These are phyloP conservation scores for Noccaea bulbosa DNA, from an alignment of 345 rosid species.

Conservation along the genomic window DNA sequence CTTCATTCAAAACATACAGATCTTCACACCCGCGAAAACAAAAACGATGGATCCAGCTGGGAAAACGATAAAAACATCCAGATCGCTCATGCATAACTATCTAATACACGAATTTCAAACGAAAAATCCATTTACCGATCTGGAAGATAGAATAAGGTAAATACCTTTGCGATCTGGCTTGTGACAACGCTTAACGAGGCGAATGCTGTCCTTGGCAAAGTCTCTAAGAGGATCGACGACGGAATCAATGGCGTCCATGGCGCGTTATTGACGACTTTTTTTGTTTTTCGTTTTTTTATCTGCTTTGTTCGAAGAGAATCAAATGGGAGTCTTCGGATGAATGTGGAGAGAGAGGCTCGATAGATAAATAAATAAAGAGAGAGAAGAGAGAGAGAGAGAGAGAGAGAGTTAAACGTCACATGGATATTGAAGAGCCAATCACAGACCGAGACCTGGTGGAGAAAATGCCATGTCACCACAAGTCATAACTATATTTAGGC, in stretches of 20 bases:
- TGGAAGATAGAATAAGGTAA: neutral
- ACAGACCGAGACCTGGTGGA: constrained; percentile 10
- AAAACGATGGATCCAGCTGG: constrained; percentile 25
- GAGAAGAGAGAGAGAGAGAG: neutral
- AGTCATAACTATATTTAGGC: neutral
- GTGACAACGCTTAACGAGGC: constrained; percentile 83
- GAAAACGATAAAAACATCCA: neutral
- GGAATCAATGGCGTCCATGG: constrained; percentile 77
- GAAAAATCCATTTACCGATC: neutral
- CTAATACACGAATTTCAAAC: neutral
- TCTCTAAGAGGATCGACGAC: constrained; percentile 79
- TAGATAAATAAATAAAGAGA: neutral
- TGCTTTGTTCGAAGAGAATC: constrained; percentile 12
- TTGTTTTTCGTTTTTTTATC: neutral
- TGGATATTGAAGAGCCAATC: constrained; percentile 37
- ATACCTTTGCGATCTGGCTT: constrained; percentile 81
- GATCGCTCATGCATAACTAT: constrained; percentile 2
- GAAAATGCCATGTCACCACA: constrained; percentile 36
- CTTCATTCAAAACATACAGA: constrained; percentile 11
- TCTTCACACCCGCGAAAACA: neutral
- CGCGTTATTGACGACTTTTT: neutral
- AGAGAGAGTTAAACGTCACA: constrained; percentile 27
- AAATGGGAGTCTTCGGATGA: neutral
- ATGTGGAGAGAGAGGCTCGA: neutral
- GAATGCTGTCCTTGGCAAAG: constrained; percentile 74